phyloP scores from a whole-genome alignment of 345 rosid genomes.

The Lumnitzera racemosa region DNA sequence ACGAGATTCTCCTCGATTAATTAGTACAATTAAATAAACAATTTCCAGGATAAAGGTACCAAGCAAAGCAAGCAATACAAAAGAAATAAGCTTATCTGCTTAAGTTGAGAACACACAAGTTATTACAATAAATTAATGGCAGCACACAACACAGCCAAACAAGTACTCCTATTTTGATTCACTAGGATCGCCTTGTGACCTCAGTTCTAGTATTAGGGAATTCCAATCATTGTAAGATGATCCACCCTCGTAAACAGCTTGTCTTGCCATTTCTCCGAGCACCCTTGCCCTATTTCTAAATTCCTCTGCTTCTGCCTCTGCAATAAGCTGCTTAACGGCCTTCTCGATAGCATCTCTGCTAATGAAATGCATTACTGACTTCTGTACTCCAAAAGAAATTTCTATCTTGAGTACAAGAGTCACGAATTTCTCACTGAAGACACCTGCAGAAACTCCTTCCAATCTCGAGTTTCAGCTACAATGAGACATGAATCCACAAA shows the following conservation, averaged over 20 bases:
- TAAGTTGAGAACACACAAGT: too few relatives aligned
- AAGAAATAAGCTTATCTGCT: too few relatives aligned
- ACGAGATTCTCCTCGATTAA: too few relatives aligned
- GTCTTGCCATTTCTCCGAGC: conserved; percentile 22
- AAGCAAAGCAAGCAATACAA: too few relatives aligned
- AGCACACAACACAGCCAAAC: too few relatives aligned
- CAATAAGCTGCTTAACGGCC: conserved; percentile 18
- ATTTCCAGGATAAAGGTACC: too few relatives aligned
- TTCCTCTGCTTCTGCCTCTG: conserved; percentile 13
- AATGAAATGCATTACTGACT: conserved; percentile 5
- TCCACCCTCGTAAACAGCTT: conserved; percentile 30
- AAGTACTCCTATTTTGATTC: neutral
- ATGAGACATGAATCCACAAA: conserved; percentile 33
- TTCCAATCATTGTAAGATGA: conserved; percentile 19
- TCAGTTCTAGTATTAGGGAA: conserved; percentile 18
- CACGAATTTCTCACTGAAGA: conserved; percentile 24
- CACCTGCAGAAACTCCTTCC: conserved; percentile 19
- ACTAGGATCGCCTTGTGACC: neutral
- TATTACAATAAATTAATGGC: too few relatives aligned
- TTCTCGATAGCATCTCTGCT: conserved; percentile 16
- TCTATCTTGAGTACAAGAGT: conserved; percentile 22
- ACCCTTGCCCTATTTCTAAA: conserved; percentile 18
- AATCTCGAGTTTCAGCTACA: conserved; percentile 36
- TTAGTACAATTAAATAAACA: too few relatives aligned
- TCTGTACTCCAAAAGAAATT: conserved; percentile 7